phyloP scores from a whole-genome alignment of 179 eudicot genomes.

The Silene vulgaris region DNA sequence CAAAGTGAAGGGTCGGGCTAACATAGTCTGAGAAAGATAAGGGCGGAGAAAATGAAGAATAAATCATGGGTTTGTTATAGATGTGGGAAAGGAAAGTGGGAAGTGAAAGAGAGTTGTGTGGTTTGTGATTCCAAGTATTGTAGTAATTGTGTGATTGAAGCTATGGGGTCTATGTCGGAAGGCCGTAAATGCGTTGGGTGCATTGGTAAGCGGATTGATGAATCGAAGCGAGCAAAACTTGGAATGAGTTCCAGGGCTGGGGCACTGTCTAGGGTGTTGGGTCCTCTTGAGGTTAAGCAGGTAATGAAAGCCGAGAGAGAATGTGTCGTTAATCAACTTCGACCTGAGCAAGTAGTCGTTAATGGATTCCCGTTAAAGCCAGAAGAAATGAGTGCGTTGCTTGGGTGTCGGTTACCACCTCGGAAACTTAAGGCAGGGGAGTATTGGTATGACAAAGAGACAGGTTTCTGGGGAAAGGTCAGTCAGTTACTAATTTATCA shows the following conservation, averaged over 20 bases:
- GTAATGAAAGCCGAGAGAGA: slow-evolving; percentile 72
- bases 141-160: slow-evolving; percentile 62
- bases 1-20: too few relatives aligned
- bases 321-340: slow-evolving; percentile 67
- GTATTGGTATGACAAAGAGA: slow-evolving; percentile 84
- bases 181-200: slow-evolving; percentile 77
- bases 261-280: slow-evolving; percentile 47
- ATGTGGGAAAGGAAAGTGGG: slow-evolving; percentile 73
- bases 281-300: slow-evolving; percentile 68
- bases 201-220: slow-evolving; percentile 62
- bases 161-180: slow-evolving; percentile 83
- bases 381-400: slow-evolving; percentile 67
- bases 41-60: slow-evolving; percentile 43
- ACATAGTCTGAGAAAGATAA: slow-evolving; percentile 11
- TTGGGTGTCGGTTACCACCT: slow-evolving; percentile 59
- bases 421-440: slow-evolving; percentile 60
- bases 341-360: slow-evolving; percentile 61
- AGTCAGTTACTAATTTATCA: not conserved
- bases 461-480: slow-evolving; percentile 84
- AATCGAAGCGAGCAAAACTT: slow-evolving; percentile 49
- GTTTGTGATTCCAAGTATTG: slow-evolving; percentile 62
- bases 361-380: slow-evolving; percentile 55
- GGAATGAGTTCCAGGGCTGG: slow-evolving; percentile 65
- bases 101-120: slow-evolving; percentile 56
- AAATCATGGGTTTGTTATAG: slow-evolving; percentile 49